Base-by-base conservation (phyloP, 1,139 yeast genomes). In the Geotrichum bryndzae region DNA sequence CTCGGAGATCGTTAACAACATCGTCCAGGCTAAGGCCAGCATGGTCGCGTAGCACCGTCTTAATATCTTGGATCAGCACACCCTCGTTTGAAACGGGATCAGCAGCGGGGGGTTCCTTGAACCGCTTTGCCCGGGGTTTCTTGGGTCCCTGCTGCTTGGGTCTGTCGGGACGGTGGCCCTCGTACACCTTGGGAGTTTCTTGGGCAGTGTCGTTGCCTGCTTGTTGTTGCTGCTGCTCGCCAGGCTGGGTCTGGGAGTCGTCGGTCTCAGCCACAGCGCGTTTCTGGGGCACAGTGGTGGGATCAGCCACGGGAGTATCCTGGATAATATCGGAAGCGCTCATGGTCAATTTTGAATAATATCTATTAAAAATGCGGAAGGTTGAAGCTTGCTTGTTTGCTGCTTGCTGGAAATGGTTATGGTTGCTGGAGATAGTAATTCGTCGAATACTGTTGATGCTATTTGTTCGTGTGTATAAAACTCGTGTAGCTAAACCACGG, bases 31-130 rank as follows among this genome's bases (percentile, higher is more conserved):
- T 74, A 54, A 88, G 73, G 8, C 57, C 58, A 13, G 74, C 71
- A 60, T 80, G 71, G 25, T 77, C 75, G 35, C 74, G 69, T 55
- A 88, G 73, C 25, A 92, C 70, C 58, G 83, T 85, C 50, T 82
- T 79, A 64, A 94, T 88, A 72, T 94, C 98, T 66, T 78, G 79
- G 64, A 85, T 83, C 57, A 94, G 79, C 3, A 90, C 89, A 3
- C 98, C 98, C 57, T 85, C 77, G 13, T 96, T 90, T 0, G 95
- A 82, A 0, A 96, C 88, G 15, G 88, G 81, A 63, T 92, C 98
- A 11, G 82, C 81, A 2, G 57, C 59, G 10, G 80, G 81, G 68
- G 86, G 86, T 29, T 82, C 79, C 72, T 83, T 86, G 72, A 84
- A 85, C 78, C 80, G 75, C 71, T 79, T 78, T 55, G 71, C 68